Evolutionary conservation across 352 stramenopile genomes (phyloP).

Genomic region (Phytophthora syringae): DNA sequence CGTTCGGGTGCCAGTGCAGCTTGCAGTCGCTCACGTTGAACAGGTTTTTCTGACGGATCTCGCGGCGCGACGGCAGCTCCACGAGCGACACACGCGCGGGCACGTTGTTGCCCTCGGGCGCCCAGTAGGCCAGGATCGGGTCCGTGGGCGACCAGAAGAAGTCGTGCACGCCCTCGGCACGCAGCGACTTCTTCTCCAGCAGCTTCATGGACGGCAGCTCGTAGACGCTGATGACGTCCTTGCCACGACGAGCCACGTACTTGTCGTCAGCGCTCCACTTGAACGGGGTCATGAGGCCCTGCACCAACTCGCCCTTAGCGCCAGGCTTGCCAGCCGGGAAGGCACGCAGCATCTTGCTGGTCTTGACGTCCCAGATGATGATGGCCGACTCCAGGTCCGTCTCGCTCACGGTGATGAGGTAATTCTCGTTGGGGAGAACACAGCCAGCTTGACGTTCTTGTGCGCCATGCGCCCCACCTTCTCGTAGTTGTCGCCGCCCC

Average conservation of each 20-base stretch:
- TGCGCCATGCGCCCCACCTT: constrained; percentile 98
- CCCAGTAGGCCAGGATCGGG: constrained; percentile 97
- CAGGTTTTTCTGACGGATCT: constrained; percentile 98
- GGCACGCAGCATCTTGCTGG: constrained; percentile 82
- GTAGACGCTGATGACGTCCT: constrained; percentile 94
- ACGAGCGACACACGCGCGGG: constrained; percentile 97
- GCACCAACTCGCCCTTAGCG: constrained; percentile 74
- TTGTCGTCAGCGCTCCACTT: constrained; percentile 97
- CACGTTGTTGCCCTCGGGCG: constrained; percentile 93
- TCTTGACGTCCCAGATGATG: constrained; percentile 97
- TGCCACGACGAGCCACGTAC: constrained; percentile 95
- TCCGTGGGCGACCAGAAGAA: constrained; percentile 98
- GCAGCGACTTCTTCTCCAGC: constrained; percentile 97
- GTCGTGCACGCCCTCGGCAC: constrained; percentile 95
- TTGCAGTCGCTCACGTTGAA: constrained; percentile 97
- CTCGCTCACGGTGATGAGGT: constrained; percentile 97
- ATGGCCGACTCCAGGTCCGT: constrained; percentile 93
- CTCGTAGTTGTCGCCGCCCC: constrained; percentile 96
- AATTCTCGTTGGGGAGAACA: constrained; percentile 98
- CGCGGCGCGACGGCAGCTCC: constrained; percentile 94
- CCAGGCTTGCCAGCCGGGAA: constrained; percentile 86
- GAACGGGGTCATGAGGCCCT: constrained; percentile 88
- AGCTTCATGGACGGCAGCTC: constrained; percentile 97
- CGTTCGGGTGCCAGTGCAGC: constrained; percentile 97
- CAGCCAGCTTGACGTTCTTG: constrained; percentile 93